Conservation (phyloP, 2,329 filamentous ascomycete species). For the Geosmithia flava region DNA sequence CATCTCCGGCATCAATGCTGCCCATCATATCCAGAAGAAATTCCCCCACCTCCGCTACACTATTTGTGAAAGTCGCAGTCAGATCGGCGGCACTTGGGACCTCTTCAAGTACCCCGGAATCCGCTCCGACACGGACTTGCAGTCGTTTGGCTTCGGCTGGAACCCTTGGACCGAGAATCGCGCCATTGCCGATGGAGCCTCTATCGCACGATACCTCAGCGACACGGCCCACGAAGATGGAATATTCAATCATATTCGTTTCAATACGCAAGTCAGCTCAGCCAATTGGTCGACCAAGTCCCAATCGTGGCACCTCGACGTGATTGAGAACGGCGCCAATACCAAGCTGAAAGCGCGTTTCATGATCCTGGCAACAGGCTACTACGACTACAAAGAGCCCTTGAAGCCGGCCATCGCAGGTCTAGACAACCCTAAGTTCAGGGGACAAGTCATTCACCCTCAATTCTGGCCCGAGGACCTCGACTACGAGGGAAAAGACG, state of each 20-base stretch:
- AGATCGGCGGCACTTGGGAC: slow-evolving; percentile 65
- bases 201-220: slow-evolving; percentile 37
- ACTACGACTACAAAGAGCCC: slow-evolving; percentile 57
- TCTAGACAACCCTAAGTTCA: slow-evolving; percentile 51
- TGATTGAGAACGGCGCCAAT: slow-evolving; percentile 14
- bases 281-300: slow-evolving; percentile 38
- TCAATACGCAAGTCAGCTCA: slow-evolving; percentile 29
- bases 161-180: slow-evolving; percentile 50
- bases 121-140: slow-evolving; percentile 51
- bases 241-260: slow-evolving; percentile 38
- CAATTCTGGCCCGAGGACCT: slow-evolving; percentile 62
- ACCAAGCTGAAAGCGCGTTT: slow-evolving; percentile 29
- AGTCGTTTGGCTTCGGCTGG: slow-evolving; percentile 56
- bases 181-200: slow-evolving; percentile 33
- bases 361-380: slow-evolving; percentile 47
- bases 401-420: slow-evolving; percentile 48
- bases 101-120: slow-evolving; percentile 69
- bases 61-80: slow-evolving; percentile 54
- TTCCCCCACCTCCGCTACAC: slow-evolving; percentile 41
- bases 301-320: slow-evolving; percentile 38
- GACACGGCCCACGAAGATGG: slow-evolving; percentile 32
- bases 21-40: slow-evolving; percentile 53
- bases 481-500: slow-evolving; percentile 49
- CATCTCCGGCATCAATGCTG: slow-evolving; percentile 63
- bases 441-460: slow-evolving; percentile 50